These are phyloP conservation scores for Alternaria infectoria DNA, from an alignment of 2,329 filamentous ascomycete species.

Conservation along the genomic window DNA sequence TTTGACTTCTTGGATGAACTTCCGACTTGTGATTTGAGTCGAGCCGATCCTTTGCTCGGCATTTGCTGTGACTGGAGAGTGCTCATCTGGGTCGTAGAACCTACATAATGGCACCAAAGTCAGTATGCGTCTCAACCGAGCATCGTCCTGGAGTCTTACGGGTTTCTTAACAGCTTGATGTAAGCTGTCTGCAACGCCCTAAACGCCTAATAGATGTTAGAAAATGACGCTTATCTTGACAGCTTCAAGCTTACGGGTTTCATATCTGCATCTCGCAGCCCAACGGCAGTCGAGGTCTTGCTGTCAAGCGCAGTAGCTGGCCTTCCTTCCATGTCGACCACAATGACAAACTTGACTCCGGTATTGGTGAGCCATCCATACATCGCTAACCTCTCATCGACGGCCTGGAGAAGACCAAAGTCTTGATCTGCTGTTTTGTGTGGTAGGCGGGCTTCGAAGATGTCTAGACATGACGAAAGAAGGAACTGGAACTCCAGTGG, in stretches of 20 bases:
- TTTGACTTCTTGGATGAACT: slow-evolving; percentile 81
- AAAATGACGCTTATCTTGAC: not conserved
- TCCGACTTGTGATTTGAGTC: slow-evolving; percentile 78
- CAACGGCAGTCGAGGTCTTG: slow-evolving; percentile 59
- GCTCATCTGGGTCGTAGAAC: slow-evolving; percentile 90
- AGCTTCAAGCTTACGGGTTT: slow-evolving; percentile 67
- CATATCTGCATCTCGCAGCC: slow-evolving; percentile 83
- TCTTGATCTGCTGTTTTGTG: slow-evolving; percentile 79
- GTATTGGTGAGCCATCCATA: slow-evolving; percentile 99
- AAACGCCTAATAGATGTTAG: slow-evolving; percentile 67
- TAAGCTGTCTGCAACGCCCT: slow-evolving; percentile 92
- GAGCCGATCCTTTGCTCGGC: slow-evolving; percentile 53
- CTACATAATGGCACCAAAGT: slow-evolving; percentile 74
- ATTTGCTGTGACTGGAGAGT: slow-evolving; percentile 65
- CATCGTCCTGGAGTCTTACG: not conserved
- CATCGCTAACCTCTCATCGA: slow-evolving; percentile 90
- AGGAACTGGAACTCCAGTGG: slow-evolving; percentile 91
- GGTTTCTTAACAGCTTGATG: slow-evolving; percentile 85
- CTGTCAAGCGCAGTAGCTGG: slow-evolving; percentile 48
- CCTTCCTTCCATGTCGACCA: slow-evolving; percentile 88
- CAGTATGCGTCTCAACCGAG: not conserved
- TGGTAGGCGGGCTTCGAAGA: slow-evolving; percentile 85
- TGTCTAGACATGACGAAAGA: slow-evolving; percentile 87
- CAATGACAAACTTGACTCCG: slow-evolving; percentile 85
- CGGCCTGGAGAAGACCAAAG: slow-evolving; percentile 86